Evolutionary conservation across 1,284 basidiomycete species (phyloP).

Genomic region (Leccinum glutinopallens): DNA sequence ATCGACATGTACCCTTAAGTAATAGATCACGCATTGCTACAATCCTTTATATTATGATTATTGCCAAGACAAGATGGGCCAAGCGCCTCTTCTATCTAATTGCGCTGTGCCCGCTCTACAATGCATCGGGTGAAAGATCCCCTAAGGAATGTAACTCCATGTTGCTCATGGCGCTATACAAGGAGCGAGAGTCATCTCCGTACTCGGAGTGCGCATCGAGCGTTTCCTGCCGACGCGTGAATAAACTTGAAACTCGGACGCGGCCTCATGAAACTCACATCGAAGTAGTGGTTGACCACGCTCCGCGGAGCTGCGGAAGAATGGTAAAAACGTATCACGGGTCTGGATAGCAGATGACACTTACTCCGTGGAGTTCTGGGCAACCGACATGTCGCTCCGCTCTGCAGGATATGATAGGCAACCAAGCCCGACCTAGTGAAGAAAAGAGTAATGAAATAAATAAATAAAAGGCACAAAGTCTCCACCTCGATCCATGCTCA

Average conservation of each 20-base stretch:
- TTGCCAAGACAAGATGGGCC: constrained; percentile 15
- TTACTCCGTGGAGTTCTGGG: constrained; percentile 87
- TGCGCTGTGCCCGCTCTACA: constrained; percentile 42
- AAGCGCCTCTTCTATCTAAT: not conserved
- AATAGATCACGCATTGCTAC: constrained; percentile 41
- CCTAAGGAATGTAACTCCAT: constrained; percentile 66
- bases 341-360: constrained; percentile 11
- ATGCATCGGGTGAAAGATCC: constrained; percentile 77
- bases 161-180: constrained; percentile 61
- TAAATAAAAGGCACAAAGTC: not conserved
- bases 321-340: constrained; percentile 1
- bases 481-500: constrained; percentile 37
- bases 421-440: constrained; percentile 80
- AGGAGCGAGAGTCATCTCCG: constrained; percentile 65
- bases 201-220: constrained; percentile 71
- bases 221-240: constrained; percentile 56
- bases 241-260: constrained; percentile 9
- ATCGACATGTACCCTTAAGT: constrained; percentile 41
- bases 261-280: constrained; percentile 51
- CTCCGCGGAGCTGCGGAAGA: constrained; percentile 74
- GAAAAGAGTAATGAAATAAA: not conserved
- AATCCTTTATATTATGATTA: constrained; percentile 34
- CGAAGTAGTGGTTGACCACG: constrained; percentile 92
- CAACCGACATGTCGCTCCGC: constrained; percentile 79
- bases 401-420: constrained; percentile 89